phyloP scores from a whole-genome alignment of 208 protist species.

The Leishmania turanica region DNA sequence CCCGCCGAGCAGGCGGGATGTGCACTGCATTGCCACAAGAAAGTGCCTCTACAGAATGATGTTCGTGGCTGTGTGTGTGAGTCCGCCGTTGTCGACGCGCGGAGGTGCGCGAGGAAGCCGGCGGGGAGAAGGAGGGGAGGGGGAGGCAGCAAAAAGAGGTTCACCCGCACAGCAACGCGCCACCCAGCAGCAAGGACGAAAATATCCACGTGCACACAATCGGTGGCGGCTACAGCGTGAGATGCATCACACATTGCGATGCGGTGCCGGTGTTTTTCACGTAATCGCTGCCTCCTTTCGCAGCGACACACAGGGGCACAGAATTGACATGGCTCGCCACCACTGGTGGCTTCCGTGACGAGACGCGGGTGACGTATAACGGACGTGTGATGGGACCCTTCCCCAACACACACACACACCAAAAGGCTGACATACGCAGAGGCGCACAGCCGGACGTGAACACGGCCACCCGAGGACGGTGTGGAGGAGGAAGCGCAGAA shows the following conservation, averaged over 20 bases:
- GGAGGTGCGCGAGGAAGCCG: background rate
- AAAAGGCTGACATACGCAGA: background rate
- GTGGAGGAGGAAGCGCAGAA: background rate
- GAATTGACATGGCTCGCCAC: background rate
- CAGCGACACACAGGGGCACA: background rate
- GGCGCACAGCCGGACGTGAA: background rate
- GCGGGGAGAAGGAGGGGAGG: background rate
- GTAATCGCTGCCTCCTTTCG: background rate
- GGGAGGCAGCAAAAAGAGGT: background rate
- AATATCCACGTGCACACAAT: background rate
- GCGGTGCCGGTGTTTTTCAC: background rate
- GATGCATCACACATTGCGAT: background rate
- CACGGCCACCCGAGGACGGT: too few relatives aligned
- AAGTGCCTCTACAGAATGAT: background rate
- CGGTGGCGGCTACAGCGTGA: background rate
- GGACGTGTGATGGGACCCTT: background rate
- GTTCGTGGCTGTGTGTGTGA: background rate
- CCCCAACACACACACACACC: too few relatives aligned
- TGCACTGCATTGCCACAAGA: constrained; percentile 45
- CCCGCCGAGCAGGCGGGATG: constrained; percentile 46
- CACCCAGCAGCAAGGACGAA: background rate
- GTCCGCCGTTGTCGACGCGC: background rate
- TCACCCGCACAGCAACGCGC: background rate
- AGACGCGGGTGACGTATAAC: background rate
- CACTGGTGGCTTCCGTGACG: background rate